Conservation (phyloP, 148 eudicot genomes). For the Mesembryanthemum crystallinum region DNA sequence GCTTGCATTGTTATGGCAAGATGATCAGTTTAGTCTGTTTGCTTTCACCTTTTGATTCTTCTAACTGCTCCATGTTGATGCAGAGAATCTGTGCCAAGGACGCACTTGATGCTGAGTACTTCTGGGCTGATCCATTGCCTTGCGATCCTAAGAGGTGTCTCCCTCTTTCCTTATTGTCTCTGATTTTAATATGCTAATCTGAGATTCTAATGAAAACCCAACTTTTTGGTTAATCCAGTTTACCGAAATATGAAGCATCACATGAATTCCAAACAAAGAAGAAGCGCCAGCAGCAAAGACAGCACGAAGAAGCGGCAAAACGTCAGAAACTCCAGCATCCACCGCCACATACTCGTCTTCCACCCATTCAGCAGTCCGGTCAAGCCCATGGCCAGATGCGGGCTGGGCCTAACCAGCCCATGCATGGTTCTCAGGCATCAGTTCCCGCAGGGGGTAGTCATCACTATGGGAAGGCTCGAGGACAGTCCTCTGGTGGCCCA, state of each 20-base stretch:
- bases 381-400: slow-evolving; percentile 61
- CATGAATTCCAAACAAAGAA: slow-evolving; percentile 89
- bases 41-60: background rate
- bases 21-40: background rate
- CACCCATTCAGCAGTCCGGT: slow-evolving; percentile 66
- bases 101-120: slow-evolving; percentile 94
- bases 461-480: slow-evolving; percentile 69
- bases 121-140: slow-evolving; percentile 88
- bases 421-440: slow-evolving; percentile 55
- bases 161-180: slow-evolving; percentile 4
- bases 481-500: slow-evolving; percentile 53
- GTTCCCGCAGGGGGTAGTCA: slow-evolving; percentile 54
- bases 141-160: slow-evolving; percentile 86
- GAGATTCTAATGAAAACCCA: background rate
- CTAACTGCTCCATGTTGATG: background rate
- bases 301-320: slow-evolving; percentile 73
- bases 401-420: slow-evolving; percentile 54
- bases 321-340: slow-evolving; percentile 84
- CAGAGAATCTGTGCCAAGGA: slow-evolving; percentile 88
- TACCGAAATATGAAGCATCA: slow-evolving; percentile 80
- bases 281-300: slow-evolving; percentile 78
- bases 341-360: slow-evolving; percentile 59
- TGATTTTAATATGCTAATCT: background rate
- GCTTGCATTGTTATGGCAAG: background rate
- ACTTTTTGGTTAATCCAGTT: slow-evolving; percentile 32